Evolutionary conservation across 1,139 yeast genomes (phyloP).

Genomic region (Nadsonia commutata): DNA sequence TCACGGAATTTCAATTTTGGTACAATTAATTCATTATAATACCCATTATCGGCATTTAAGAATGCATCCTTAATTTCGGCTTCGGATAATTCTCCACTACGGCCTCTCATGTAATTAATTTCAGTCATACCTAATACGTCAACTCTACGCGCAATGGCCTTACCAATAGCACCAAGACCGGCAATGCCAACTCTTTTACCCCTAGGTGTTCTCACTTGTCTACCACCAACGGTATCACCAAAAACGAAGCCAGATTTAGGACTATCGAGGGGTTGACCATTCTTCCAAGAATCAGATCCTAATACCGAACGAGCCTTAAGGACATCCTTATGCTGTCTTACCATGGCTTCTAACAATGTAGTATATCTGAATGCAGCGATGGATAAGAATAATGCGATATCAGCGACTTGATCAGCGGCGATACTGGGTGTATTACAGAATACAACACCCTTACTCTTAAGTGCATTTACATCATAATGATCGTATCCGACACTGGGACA

Average conservation of each 20-base stretch:
- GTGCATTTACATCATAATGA: constrained; percentile 33
- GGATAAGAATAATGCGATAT: constrained; percentile 47
- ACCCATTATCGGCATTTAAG: constrained; percentile 23
- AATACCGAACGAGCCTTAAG: constrained; percentile 25
- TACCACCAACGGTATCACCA: constrained; percentile 36
- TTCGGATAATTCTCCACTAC: constrained; percentile 34
- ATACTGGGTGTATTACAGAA: constrained; percentile 38
- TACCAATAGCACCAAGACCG: constrained; percentile 73
- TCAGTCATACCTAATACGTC: constrained; percentile 44
- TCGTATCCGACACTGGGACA: constrained; percentile 64
- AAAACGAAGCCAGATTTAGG: constrained; percentile 17
- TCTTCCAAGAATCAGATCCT: constrained; percentile 9
- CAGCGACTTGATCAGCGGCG: constrained; percentile 70
- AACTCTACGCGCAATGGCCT: constrained; percentile 44
- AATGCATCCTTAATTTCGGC: constrained; percentile 19
- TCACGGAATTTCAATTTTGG: constrained; percentile 24
- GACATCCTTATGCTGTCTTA: constrained; percentile 30
- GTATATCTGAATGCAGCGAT: constrained; percentile 51
- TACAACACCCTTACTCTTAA: constrained; percentile 30
- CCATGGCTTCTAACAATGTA: constrained; percentile 31
- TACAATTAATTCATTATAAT: neutral
- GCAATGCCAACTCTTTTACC: constrained; percentile 52
- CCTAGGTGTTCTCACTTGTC: constrained; percentile 26
- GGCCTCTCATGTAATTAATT: constrained; percentile 37
- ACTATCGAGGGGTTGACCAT: constrained; percentile 7